phyloP scores from a whole-genome alignment of 345 rosid genomes.

The Rhodamnia argentea region DNA sequence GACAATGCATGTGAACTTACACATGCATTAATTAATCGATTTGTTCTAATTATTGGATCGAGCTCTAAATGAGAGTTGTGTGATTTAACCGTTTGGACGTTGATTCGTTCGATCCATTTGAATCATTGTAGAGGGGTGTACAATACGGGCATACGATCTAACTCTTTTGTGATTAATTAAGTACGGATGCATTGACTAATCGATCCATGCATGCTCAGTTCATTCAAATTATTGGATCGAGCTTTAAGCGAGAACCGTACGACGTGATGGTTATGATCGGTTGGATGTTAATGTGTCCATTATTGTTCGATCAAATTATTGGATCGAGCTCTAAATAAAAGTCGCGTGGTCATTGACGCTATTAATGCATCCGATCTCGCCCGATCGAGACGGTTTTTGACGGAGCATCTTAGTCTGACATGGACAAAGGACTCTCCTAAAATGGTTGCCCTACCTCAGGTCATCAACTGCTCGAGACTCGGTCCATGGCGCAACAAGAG shows the following conservation, averaged over 20 bases:
- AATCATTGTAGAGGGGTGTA: neutral
- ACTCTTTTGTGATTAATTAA: neutral
- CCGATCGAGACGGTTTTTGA: neutral
- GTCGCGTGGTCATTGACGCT: neutral
- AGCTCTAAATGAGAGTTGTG: too few species aligned
- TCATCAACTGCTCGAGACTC: neutral
- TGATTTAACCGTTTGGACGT: too few species aligned
- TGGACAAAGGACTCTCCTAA: neutral
- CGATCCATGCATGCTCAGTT: neutral
- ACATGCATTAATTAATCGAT: neutral
- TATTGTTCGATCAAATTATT: too few species aligned
- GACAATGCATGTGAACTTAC: rapidly evolving
- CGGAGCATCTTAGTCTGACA: neutral
- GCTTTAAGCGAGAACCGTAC: neutral
- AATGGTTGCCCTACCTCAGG: neutral
- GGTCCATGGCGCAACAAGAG: neutral
- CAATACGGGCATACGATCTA: neutral
- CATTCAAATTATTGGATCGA: neutral
- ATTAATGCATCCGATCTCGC: neutral
- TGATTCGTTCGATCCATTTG: neutral
- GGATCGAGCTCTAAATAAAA: too few species aligned
- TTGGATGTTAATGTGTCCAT: neutral
- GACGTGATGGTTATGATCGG: neutral
- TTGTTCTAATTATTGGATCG: too few species aligned
- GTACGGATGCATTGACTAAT: neutral